These are phyloP conservation scores for Cryptomeria japonica DNA, from an alignment of 75 land plant genomes.

Conservation along the genomic window DNA sequence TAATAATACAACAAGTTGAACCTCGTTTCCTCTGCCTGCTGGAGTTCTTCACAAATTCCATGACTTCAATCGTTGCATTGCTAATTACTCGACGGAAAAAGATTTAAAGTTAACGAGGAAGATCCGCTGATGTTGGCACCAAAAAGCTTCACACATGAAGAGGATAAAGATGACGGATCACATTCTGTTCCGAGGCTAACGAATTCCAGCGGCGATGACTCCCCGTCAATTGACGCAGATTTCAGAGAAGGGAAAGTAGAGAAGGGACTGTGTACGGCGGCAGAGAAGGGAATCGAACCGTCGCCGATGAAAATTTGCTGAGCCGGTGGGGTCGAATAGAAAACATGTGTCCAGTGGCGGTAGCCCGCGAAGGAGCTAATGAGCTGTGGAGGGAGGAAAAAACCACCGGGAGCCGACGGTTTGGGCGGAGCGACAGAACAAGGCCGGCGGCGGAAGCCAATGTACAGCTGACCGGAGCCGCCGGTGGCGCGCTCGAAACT, in stretches of 20 bases:
- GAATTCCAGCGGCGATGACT: background rate
- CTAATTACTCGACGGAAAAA: background rate
- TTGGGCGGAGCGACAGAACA: background rate
- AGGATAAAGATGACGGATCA: no score
- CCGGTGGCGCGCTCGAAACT: conserved; percentile 23
- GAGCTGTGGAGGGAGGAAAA: no score
- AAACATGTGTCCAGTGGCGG: background rate
- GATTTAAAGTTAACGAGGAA: background rate
- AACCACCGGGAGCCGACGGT: background rate
- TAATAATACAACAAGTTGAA: no score
- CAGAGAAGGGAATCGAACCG: background rate
- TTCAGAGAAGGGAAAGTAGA: background rate
- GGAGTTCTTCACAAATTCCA: no score
- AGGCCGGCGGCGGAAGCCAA: background rate
- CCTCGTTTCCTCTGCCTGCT: no score
- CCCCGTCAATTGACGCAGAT: background rate
- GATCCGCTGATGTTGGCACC: background rate
- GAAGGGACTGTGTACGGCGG: no score
- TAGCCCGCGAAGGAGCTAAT: no score
- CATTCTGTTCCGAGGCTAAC: background rate
- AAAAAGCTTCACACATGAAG: background rate
- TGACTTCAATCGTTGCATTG: no score
- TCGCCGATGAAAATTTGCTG: no score
- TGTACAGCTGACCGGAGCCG: conserved; percentile 9
- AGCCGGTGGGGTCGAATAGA: background rate